A percentile compares a stretch with the other conserved stretches of the same genome.
phyloP scores from a whole-genome alignment of 495 filamentous ascomycete genomes.

The Hypoxylon fuscum region DNA sequence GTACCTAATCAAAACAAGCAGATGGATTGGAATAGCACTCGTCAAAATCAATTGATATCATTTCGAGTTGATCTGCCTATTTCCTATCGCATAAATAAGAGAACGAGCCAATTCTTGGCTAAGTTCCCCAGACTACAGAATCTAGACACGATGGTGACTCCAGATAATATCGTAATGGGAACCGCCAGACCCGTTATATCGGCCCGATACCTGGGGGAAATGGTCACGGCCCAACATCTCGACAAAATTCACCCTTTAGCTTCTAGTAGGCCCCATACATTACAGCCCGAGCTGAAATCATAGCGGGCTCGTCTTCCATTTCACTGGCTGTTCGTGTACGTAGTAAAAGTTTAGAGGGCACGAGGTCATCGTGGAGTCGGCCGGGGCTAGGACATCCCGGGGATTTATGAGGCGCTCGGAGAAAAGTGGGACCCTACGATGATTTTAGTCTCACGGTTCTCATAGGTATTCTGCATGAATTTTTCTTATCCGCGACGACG shows the following conservation, averaged over 20 bases:
- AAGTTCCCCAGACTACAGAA: not conserved
- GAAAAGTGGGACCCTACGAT: too few species aligned
- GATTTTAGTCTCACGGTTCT: too few species aligned
- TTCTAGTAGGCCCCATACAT: not conserved
- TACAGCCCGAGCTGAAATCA: not conserved
- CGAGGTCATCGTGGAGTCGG: too few species aligned
- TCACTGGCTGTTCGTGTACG: not conserved
- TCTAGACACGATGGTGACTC: conserved; percentile 1
- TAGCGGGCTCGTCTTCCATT: not conserved
- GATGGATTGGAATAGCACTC: too few species aligned
- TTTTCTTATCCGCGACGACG: not conserved
- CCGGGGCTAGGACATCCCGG: too few species aligned
- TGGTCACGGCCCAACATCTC: not conserved
- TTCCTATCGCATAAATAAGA: too few species aligned
- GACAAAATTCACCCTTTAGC: not conserved
- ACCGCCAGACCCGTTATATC: conserved; percentile 9
- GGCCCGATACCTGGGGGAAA: conserved; percentile 21
- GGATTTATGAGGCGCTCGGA: too few species aligned
- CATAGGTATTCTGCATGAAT: too few species aligned
- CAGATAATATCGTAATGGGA: conserved; percentile 9
- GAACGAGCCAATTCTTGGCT: not conserved
- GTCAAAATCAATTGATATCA: too few species aligned
- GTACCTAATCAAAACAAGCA: too few species aligned
- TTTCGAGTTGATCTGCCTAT: too few species aligned
- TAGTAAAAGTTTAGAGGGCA: too few species aligned